Base-by-base conservation (phyloP, 2,329 filamentous ascomycete genomes). In the Penicillium griseofulvum region DNA sequence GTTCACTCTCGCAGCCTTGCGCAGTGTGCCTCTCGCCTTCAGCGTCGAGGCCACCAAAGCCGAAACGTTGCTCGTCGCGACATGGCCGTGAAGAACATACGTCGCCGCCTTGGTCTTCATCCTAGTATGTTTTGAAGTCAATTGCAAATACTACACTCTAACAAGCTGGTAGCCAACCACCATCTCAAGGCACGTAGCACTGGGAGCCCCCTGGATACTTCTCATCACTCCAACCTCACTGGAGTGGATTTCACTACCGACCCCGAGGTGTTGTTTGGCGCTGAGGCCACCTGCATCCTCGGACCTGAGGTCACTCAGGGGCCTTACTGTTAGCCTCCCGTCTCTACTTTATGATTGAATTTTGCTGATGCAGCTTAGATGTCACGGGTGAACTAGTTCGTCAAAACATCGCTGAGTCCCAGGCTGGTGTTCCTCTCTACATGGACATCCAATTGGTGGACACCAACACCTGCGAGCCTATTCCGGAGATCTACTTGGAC, bases 221-320 rank as follows among this genome's bases (percentile, higher is more conserved):
- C 68, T 39, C 76, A 78, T 66, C 69, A 75, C 56, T 75, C 76
- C 46, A 71, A 71, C 26, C 42, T 67, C 37, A 60, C 60, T 29
- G 49, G 61, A 12, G 59, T 69, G 16, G 60, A 63, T 38, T 47
- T 46, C n/a, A 56, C 43, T 11, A 66, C 63, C 11, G 64, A 66
- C 49, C 64, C 67, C 4, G 55, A 48, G 0, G 57, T 67, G 6
- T 58, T 74, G 28, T 73, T 73, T 37, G 57, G 62, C 12, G 69
- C 68, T 8, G 66, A 68, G 64, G 39, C 72, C 59, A 56, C 77
- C 17, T 83, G 81, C 58, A 69, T 82, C 26, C 70, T 83, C 28
- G 78, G 74, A n/a, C 80, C 80, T 0, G 81, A 83, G 64, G 76
- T 78, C 19, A 82, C 77, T 3, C 73, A 82, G 64, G 81, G 81